phyloP scores from a whole-genome alignment of 257 asterid species.

The Plectranthus barbatus region DNA sequence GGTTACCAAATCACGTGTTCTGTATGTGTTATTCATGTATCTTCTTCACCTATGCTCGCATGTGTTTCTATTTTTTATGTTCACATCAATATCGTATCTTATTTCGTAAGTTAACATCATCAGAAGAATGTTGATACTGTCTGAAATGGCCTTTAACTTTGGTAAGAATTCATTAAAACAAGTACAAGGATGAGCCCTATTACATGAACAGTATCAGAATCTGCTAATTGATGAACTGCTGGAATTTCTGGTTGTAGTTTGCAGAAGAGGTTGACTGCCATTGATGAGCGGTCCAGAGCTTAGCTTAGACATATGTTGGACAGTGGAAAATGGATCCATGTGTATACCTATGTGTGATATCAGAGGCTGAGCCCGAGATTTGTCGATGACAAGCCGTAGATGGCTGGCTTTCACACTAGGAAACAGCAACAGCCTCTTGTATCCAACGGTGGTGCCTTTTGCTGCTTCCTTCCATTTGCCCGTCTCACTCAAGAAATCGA shows the following conservation, averaged over 20 bases:
- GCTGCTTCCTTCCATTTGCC: slow-evolving; percentile 54
- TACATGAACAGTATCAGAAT: too few relatives aligned
- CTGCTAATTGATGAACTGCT: slow-evolving; percentile 1
- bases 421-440: slow-evolving; percentile 59
- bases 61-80: too few relatives aligned
- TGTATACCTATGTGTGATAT: slow-evolving; percentile 57
- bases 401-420: slow-evolving; percentile 30
- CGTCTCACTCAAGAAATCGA: slow-evolving; percentile 33
- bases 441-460: slow-evolving; percentile 82
- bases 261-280: slow-evolving; percentile 24
- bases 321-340: slow-evolving; percentile 50
- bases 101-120: too few relatives aligned
- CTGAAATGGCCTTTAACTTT: too few relatives aligned
- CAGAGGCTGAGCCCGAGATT: slow-evolving; percentile 55
- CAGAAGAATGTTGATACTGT: too few relatives aligned
- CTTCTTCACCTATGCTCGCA: too few relatives aligned
- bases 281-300: slow-evolving; percentile 14
- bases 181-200: too few relatives aligned
- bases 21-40: too few relatives aligned
- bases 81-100: too few relatives aligned
- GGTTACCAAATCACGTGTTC: too few relatives aligned
- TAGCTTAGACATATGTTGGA: slow-evolving; percentile 13
- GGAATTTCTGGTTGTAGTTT: slow-evolving; percentile 12
- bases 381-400: slow-evolving; percentile 51
- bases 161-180: too few relatives aligned